Conservation (phyloP, 1,139 yeast genomes). For the Yamadazyma friedrichii region DNA sequence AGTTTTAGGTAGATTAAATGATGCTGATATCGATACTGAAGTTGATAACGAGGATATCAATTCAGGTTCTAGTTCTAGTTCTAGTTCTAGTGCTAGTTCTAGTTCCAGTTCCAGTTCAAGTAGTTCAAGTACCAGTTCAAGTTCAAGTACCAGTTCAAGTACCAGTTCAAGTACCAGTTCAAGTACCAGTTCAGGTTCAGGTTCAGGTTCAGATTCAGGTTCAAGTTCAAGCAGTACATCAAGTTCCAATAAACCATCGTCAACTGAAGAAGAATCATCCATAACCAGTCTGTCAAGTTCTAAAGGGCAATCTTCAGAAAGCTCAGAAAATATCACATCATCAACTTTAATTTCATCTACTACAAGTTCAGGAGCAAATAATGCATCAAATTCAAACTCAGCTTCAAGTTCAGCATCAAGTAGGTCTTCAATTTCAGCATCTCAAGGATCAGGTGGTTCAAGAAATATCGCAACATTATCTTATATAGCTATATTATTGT, state of each 20-base stretch:
- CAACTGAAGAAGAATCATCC: not conserved
- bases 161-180: conserved; percentile 3
- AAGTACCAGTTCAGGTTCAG: conserved; percentile 3
- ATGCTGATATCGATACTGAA: conserved; percentile 29
- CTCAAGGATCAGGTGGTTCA: conserved; percentile 5
- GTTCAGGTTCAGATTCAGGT: not conserved
- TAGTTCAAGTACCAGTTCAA: not conserved
- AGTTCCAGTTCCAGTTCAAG: conserved; percentile 2
- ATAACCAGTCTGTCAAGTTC: conserved; percentile 1
- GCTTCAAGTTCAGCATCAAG: conserved; percentile 6
- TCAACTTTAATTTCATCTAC: not conserved
- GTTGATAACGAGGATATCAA: conserved; percentile 3
- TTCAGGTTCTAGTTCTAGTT: conserved; percentile 5
- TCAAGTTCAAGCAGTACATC: no score
- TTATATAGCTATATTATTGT: conserved; percentile 1
- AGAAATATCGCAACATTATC: conserved; percentile 3
- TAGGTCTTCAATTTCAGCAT: conserved; percentile 2
- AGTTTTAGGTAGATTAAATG: conserved; percentile 53
- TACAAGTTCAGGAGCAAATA: not conserved
- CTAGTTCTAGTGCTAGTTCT: conserved; percentile 5
- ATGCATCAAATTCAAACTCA: conserved; percentile 5
- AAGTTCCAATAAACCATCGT: not conserved
- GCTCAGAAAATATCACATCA: not conserved
- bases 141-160: conserved; percentile 4
- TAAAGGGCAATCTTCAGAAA: not conserved